Percentiles rank a stretch among this genome's conserved stretches.
These are phyloP conservation scores for Sporothrix curviconia DNA, from an alignment of 2,329 filamentous ascomycete species.

Conservation along the genomic window DNA sequence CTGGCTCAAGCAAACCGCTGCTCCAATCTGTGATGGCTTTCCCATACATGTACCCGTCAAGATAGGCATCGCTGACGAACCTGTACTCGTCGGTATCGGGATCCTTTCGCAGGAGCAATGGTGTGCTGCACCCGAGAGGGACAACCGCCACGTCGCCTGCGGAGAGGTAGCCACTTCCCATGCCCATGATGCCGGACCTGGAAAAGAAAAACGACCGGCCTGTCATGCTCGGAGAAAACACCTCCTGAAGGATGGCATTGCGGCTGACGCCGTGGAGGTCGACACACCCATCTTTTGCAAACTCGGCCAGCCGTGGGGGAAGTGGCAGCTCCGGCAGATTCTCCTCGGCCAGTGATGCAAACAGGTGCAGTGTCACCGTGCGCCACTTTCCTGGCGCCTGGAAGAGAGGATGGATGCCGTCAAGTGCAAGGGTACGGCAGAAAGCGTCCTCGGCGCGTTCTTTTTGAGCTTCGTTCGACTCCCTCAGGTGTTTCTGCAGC, in stretches of 20 bases:
- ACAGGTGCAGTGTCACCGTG: not conserved
- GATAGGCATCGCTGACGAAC: not conserved
- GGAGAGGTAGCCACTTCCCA: not conserved
- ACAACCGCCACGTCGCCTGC: not conserved
- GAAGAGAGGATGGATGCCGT: not conserved
- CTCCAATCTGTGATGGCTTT: not conserved
- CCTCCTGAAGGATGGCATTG: not conserved
- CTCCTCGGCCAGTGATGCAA: not conserved
- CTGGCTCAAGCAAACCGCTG: not conserved
- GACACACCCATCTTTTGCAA: not conserved
- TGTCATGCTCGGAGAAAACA: not conserved
- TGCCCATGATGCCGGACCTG: not conserved
- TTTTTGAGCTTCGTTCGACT: not conserved
- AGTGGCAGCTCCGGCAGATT: not conserved
- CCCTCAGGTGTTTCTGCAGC: not conserved
- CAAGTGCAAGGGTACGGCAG: not conserved
- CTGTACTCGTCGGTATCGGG: not conserved
- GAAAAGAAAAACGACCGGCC: conserved; percentile 6
- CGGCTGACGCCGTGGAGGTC: not conserved
- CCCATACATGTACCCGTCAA: not conserved
- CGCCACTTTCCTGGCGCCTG: not conserved
- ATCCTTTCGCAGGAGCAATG: not conserved
- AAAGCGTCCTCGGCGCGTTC: not conserved
- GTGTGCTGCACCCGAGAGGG: not conserved
- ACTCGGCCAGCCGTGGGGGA: not conserved